Evolutionary conservation across 306 rosid genomes (phyloP).

Genomic region (Purshia tridentata): DNA sequence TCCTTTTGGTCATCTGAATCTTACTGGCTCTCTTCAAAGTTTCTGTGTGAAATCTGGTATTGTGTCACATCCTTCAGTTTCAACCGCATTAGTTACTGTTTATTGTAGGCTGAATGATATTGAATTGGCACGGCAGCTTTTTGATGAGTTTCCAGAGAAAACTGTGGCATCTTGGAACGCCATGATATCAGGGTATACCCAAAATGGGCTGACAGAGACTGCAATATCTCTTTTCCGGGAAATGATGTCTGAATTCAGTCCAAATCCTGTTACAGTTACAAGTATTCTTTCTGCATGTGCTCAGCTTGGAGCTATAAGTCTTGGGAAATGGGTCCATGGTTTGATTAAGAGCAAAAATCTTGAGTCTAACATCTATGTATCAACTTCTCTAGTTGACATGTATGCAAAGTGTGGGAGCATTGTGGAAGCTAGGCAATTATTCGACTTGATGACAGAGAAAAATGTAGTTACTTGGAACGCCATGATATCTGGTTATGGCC

Average conservation of each 20-base stretch:
- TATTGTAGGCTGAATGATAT: conserved; percentile 72
- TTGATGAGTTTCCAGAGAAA: conserved; percentile 75
- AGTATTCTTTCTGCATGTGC: conserved; percentile 94
- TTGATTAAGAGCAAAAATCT: conserved; percentile 65
- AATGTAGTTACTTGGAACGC: conserved; percentile 92
- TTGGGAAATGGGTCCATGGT: conserved; percentile 84
- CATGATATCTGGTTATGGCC: conserved; percentile 91
- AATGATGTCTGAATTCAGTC: conserved; percentile 64
- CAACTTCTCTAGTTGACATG: conserved; percentile 86
- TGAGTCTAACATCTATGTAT: conserved; percentile 70
- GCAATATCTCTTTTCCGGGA: conserved; percentile 80
- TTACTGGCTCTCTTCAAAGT: conserved; percentile 56
- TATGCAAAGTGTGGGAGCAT: conserved; percentile 92
- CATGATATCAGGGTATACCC: conserved; percentile 89
- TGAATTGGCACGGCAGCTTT: conserved; percentile 64
- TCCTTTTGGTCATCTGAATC: conserved; percentile 70
- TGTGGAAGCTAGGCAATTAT: conserved; percentile 64
- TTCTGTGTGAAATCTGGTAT: conserved; percentile 64
- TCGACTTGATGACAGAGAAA: conserved; percentile 69
- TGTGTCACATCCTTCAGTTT: conserved; percentile 61
- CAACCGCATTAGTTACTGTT: conserved; percentile 72
- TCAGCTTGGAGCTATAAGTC: conserved; percentile 81
- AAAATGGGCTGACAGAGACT: conserved; percentile 76
- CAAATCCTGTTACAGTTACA: conserved; percentile 76
- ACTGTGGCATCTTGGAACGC: conserved; percentile 90